Evolutionary conservation across 2,329 filamentous ascomycete species (phyloP).

Genomic region (Penicillium sp.): DNA sequence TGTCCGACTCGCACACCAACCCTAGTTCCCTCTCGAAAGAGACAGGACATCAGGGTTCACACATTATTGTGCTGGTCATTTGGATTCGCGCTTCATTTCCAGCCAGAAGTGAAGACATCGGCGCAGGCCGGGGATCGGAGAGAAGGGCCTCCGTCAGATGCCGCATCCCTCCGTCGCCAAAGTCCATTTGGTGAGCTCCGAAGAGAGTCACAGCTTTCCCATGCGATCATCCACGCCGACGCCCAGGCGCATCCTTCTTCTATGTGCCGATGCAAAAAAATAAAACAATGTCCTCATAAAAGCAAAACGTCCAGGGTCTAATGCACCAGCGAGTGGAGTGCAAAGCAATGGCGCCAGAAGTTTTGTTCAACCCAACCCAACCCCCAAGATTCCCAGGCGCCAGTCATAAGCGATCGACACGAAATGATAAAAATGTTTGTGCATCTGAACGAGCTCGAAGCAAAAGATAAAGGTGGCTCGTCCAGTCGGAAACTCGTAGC

Average conservation of each 20-base stretch:
- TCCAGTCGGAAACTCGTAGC: conserved; percentile 29
- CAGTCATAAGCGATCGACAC: conserved; percentile 39
- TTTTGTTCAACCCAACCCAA: conserved; percentile 24
- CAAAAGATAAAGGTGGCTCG: conserved; percentile 27
- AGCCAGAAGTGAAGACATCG: conserved; percentile 15
- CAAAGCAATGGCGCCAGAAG: conserved; percentile 30
- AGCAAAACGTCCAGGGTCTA: conserved; percentile 24
- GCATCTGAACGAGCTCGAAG: conserved; percentile 30
- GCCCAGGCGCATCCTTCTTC: conserved; percentile 18
- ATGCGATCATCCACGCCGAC: conserved; percentile 3
- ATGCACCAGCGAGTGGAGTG: conserved; percentile 41
- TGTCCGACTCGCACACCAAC: not conserved
- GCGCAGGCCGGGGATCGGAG: not conserved
- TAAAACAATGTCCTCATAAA: conserved; percentile 24
- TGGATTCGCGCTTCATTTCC: conserved; percentile 18
- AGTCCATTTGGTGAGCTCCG: not conserved
- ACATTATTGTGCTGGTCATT: conserved; percentile 11
- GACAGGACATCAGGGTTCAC: conserved; percentile 9
- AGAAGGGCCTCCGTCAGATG: conserved; percentile 17
- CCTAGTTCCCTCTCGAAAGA: not conserved
- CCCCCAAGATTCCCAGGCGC: conserved; percentile 33
- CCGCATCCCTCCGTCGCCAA: conserved; percentile 6
- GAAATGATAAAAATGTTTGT: conserved; percentile 35
- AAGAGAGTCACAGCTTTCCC: not conserved
- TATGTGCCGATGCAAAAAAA: conserved; percentile 34